A percentile compares a stretch with the other conserved stretches of the same genome.
Conservation (phyloP, 1,139 yeast species). For the Zygoascus sp. region DNA sequence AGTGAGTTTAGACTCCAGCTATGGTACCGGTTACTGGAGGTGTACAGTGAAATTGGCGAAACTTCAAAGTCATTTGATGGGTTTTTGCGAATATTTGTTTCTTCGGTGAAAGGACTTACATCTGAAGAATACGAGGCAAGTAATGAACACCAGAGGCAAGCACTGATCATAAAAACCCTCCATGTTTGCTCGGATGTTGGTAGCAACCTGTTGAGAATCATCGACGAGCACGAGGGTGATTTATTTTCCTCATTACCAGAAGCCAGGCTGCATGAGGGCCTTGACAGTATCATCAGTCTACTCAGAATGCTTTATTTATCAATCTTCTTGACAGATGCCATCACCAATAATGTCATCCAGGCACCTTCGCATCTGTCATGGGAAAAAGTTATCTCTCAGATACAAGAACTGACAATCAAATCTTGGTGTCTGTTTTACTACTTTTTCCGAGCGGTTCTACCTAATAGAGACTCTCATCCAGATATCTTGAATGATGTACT, state of each 20-base stretch:
- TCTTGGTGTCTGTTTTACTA: constrained; percentile 40
- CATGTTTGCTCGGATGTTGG: constrained; percentile 47
- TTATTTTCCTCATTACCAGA: constrained; percentile 13
- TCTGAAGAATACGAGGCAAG: constrained; percentile 27
- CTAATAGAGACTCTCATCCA: constrained; percentile 22
- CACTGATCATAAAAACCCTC: constrained; percentile 38
- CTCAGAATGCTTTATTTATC: constrained; percentile 42
- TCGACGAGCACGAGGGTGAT: constrained; percentile 20
- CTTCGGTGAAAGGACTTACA: constrained; percentile 41
- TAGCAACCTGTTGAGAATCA: constrained; percentile 29
- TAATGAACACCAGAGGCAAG: constrained; percentile 25
- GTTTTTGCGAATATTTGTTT: constrained; percentile 46
- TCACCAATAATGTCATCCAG: constrained; percentile 30
- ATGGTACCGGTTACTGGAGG: constrained; percentile 70
- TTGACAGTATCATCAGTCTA: constrained; percentile 35
- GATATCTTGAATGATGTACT: constrained; percentile 44
- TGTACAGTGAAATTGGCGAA: constrained; percentile 47
- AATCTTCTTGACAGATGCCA: constrained; percentile 40
- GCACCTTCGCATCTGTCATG: constrained; percentile 36
- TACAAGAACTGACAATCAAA: constrained; percentile 51
- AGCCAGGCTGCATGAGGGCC: constrained; percentile 17
- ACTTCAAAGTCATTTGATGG: constrained; percentile 48
- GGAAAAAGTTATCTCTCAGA: constrained; percentile 35
- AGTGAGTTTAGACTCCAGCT: constrained; percentile 63
- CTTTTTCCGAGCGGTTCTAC: constrained; percentile 25